Evolutionary conservation across 495 filamentous ascomycete species (phyloP), one percentile per base, ranked within the genome.

Genomic region (Aspergillus cavernicola): DNA sequence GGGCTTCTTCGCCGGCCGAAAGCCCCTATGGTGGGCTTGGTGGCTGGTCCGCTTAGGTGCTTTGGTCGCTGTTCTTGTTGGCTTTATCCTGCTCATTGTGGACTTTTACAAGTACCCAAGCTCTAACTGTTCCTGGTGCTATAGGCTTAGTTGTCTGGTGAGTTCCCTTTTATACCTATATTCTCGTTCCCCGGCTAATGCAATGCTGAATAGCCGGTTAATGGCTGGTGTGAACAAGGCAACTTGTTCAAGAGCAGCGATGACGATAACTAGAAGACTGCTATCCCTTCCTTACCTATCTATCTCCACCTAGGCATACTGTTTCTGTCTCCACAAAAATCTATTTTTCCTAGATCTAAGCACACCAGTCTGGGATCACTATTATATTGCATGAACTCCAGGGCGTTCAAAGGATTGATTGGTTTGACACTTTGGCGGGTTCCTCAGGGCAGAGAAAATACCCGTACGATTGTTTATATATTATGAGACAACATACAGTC

Each of bases 1-100:
- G 1, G 80, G 80, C 2, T 97, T 97, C 69, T 97, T 98, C 76
- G 90, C 88, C 66, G 90, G 89, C 18, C 79, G 93, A 5, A 95
- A 92, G 66, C 86, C 89, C 20, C 71, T 95, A 1, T 98, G 93
- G 93, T 98, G 93, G 93, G 86, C 73, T 9, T 98, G 95, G 92
- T 98, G 93, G 93, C 68, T 97, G 19, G 80, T 96, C 12, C 78
- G 93, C 9, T 87, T 82, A 8, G 90, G 79, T 6, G 86, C 86
- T n/a, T 70, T 97, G 48, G 80, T 95, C 7, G 81, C 82, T 12
- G 85, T 90, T 3, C 66, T 93, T 4, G 76, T 95, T 44, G 85
- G 84, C 4, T 93, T 97, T 60, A 89, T 96, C 58, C 65, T 95
- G 33, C 72, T 97, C 38, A 70, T 97, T 36, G 81, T 88, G 48